Evolutionary conservation across 2,329 filamentous ascomycete species (phyloP), one percentile per base, ranked within the genome.

Genomic region (Diaporthe citri): DNA sequence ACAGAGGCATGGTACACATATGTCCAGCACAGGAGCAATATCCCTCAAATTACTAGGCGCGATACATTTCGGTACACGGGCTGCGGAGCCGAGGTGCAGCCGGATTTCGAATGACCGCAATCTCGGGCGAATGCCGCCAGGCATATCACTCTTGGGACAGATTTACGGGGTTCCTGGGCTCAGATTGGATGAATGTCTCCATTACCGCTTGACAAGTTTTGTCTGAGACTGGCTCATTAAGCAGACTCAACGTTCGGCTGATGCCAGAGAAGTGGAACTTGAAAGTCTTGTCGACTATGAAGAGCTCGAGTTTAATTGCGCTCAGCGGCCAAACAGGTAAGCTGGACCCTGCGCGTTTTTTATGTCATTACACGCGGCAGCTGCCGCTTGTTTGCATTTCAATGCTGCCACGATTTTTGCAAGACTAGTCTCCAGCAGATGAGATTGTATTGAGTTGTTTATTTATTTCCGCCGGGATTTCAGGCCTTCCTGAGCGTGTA

Each of bases 61-160:
- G 70, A 51, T 52, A 72, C 70, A 72, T 72, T 12, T 64, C 57
- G 70, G 70, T 72, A 64, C 57, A 48, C 43, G 46, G 57, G 25
- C n/a, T 72, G 57, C 70, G 70, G 70, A 72, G 70, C 70, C 70
- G 56, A 72, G 48, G 34, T 62, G 56, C 41, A 62, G 46, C 71
- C 71, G 57, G 57, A 55, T 56, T 41, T 72, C 39, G 57, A 64
- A 72, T 56, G 25, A 64, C 57, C 51, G 71, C 34, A 72, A 72
- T 72, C 57, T 72, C 71, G 71, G 57, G 71, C 71, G 57, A 64
- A 72, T 64, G 57, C 51, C 57, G 71, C 71, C 48, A 34, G n/a
- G n/a, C n/a, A n/a, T n/a, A 28, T 46, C 36, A 72, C 34, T 72
- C 57, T 55, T 41, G 17, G 46, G 34, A 55, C 46, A 34, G 17